Evolutionary conservation across 179 eudicot genomes (phyloP).

Genomic region (Camellia oleifera): DNA sequence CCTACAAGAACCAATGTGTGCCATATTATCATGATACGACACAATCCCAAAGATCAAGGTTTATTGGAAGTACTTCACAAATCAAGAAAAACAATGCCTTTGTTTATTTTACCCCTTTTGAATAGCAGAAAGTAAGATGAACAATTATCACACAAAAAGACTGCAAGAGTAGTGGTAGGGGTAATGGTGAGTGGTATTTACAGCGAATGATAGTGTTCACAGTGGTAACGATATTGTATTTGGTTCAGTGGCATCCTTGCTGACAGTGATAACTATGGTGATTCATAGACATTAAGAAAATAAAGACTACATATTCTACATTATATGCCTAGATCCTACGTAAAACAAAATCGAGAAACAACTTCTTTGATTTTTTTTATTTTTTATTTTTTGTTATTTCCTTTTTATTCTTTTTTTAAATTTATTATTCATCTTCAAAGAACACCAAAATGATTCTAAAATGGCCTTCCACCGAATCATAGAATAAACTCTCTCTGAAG

Average conservation of each 20-base stretch:
- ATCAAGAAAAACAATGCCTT: constrained; percentile 1
- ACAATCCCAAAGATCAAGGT: background rate
- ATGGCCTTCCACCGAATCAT: background rate
- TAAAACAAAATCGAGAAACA: background rate
- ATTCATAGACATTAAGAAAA: background rate
- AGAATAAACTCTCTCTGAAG: background rate
- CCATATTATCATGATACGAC: background rate
- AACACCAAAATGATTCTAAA: background rate
- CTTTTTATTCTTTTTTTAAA: background rate
- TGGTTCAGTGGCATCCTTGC: background rate
- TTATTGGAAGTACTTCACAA: constrained; percentile 1
- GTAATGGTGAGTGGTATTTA: background rate
- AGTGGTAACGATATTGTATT: background rate
- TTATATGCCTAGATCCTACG: too few species aligned
- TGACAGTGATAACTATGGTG: background rate
- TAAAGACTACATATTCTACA: background rate
- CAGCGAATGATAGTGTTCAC: background rate
- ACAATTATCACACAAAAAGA: background rate
- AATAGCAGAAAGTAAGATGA: background rate
- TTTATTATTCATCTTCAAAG: background rate
- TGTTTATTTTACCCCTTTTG: background rate
- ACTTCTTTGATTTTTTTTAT: background rate
- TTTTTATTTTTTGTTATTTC: background rate
- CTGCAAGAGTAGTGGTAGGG: background rate
- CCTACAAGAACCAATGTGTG: constrained; percentile 21